Evolutionary conservation across 257 asterid species (phyloP).

Genomic region (Knoxia roxburghii): DNA sequence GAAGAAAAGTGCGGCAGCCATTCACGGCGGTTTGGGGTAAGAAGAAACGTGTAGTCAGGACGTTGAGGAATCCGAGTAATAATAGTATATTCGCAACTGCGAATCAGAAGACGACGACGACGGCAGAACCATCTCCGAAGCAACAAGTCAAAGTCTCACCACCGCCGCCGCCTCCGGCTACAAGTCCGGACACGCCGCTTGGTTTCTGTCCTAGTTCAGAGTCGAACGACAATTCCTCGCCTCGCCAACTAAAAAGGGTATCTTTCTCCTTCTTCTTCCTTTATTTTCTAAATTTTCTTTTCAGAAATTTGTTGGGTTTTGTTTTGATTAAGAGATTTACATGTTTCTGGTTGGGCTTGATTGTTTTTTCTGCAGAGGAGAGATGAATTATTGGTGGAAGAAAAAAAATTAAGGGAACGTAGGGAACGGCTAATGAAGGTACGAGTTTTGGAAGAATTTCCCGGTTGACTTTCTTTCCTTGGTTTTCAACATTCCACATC

Average conservation of each 20-base stretch:
- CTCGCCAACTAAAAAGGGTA: constrained; percentile 35
- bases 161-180: constrained; percentile 4
- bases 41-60: constrained; percentile 16
- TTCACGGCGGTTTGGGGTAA: constrained; percentile 17
- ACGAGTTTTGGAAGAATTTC: constrained; percentile 22
- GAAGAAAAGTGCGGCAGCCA: background rate
- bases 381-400: constrained; percentile 32
- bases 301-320: no score
- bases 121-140: background rate
- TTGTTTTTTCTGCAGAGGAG: constrained; percentile 31
- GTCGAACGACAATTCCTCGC: constrained; percentile 38
- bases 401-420: constrained; percentile 31
- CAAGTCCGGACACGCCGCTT: constrained; percentile 64
- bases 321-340: background rate
- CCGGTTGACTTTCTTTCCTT: background rate
- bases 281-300: background rate
- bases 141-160: constrained; percentile 21
- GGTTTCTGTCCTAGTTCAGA: constrained; percentile 39
- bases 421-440: constrained; percentile 44
- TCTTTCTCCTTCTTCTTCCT: background rate
- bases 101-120: background rate
- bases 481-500: constrained; percentile 5
- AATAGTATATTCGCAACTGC: background rate
- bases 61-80: constrained; percentile 38
- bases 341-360: background rate